Percentiles rank a stretch among this genome's conserved stretches.
Evolutionary conservation across 805 yeast species (phyloP).

Genomic region (Naumovozyma baii): DNA sequence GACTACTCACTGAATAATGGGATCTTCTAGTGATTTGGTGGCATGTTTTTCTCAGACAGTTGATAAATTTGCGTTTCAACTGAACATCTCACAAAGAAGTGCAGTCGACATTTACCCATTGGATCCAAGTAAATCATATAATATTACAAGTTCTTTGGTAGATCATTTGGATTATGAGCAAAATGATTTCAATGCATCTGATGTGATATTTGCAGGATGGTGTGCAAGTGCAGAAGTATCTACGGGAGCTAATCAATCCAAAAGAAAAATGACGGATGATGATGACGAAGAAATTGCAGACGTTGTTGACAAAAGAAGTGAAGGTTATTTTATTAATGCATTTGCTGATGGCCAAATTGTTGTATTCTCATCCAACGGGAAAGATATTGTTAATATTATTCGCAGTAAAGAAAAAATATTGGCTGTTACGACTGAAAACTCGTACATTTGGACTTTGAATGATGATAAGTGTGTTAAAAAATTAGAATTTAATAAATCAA

Average conservation of each 20-base stretch:
- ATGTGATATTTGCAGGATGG: conserved; percentile 23
- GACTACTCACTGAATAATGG: background rate
- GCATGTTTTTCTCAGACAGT: conserved; percentile 25
- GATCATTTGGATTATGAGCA: conserved; percentile 26
- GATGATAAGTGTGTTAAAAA: conserved; percentile 28
- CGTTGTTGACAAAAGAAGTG: conserved; percentile 3
- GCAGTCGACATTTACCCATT: conserved; percentile 28
- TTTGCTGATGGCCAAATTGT: conserved; percentile 26
- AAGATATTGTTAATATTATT: conserved; percentile 29
- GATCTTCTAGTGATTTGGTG: conserved; percentile 4
- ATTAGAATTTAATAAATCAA: conserved; percentile 22
- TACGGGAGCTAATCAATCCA: conserved; percentile 5
- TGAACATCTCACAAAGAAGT: conserved; percentile 27
- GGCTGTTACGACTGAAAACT: conserved; percentile 29
- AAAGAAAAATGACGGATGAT: conserved; percentile 18
- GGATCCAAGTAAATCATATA: conserved; percentile 17
- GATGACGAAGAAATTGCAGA: conserved; percentile 7
- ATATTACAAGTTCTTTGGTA: conserved; percentile 25
- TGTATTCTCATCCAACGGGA: conserved; percentile 26
- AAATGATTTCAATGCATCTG: conserved; percentile 22
- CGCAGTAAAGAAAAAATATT: conserved; percentile 31
- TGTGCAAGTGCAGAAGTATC: conserved; percentile 8
- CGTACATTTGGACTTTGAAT: conserved; percentile 30
- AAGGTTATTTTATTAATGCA: conserved; percentile 16
- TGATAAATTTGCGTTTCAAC: conserved; percentile 28